Evolutionary conservation across 805 yeast species (phyloP), one percentile per base, ranked within the genome.

Genomic region (Yamadazyma olivae): DNA sequence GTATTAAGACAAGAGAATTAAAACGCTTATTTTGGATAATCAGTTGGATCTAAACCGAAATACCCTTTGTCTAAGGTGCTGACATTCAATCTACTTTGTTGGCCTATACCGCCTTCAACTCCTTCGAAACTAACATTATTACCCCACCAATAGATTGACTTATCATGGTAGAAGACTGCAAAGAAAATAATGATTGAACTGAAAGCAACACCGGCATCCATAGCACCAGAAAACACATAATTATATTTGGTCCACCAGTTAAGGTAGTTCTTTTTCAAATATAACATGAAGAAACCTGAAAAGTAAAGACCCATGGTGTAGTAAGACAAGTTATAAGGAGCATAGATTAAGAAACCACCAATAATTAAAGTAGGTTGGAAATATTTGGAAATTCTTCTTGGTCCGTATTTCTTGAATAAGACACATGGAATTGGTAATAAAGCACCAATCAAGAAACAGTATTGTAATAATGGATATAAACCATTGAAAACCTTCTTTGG

Each of bases 241-340:
- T 57, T 63, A 43, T 63, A 61, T 49, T 61, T 63, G 31, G 51
- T 51, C 65, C 67, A 62, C 59, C 63, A 62, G 6, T 57, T 41
- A 15, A 43, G 28, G 39, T 53, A 59, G n/a, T 48, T 31, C 38
- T 49, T 55, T 35, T 49, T 59, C 30, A 62, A 41, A 43, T 51
- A 56, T 27, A 36, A 41, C 65, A 62, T 61, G 38, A 56, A 59
- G 13, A 43, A 39, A 39, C 41, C 41, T 2, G 58, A 49, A 5
- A 51, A 40, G 31, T 58, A 58, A 14, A 61, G 28, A n/a, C 61
- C 62, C 4, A 50, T 51, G 16, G 61, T 58, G 39, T 38, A 45
- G 48, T 60, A 61, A 15, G 50, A 32, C 43, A 61, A 51, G 45
- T 61, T 44, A 45, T 57, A 59, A 2, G 67, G 66, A 23, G 67